phyloP scores from a whole-genome alignment of 305 asterid genomes.

The Solanum chacoense region DNA sequence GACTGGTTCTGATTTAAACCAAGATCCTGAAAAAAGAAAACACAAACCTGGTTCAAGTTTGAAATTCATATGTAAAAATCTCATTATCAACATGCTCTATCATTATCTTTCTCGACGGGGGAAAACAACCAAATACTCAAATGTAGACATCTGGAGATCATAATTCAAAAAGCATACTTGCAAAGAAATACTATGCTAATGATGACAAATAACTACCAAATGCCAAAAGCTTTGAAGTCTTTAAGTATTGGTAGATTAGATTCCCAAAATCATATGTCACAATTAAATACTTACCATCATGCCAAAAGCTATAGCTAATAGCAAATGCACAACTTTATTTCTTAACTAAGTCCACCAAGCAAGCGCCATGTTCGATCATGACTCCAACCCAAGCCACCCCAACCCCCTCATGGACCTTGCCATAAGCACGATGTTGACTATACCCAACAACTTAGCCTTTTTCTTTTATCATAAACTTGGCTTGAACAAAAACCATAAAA shows the following conservation, averaged over 20 bases:
- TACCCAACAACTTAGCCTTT: background rate
- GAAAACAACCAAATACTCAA: background rate
- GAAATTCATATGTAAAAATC: background rate
- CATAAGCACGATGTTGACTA: background rate
- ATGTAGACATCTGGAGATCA: background rate
- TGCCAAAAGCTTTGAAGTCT: background rate
- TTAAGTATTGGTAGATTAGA: background rate
- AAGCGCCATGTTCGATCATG: background rate
- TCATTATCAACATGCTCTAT: background rate
- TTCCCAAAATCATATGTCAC: background rate
- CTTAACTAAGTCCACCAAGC: background rate
- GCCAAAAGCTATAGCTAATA: background rate
- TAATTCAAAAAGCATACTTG: background rate
- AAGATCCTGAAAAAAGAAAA: conserved; percentile 9
- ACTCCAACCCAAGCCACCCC: background rate
- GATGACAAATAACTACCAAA: background rate
- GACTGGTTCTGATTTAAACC: background rate
- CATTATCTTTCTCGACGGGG: background rate
- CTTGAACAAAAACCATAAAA: background rate
- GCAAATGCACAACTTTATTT: background rate
- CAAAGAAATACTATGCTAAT: background rate
- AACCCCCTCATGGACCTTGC: background rate
- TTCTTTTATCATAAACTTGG: background rate
- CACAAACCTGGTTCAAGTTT: background rate
- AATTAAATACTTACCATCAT: background rate